Percentiles rank a stretch among this genome's conserved stretches.
Conservation (phyloP, 306 rosid species). For the Spatholobus suberectus region DNA sequence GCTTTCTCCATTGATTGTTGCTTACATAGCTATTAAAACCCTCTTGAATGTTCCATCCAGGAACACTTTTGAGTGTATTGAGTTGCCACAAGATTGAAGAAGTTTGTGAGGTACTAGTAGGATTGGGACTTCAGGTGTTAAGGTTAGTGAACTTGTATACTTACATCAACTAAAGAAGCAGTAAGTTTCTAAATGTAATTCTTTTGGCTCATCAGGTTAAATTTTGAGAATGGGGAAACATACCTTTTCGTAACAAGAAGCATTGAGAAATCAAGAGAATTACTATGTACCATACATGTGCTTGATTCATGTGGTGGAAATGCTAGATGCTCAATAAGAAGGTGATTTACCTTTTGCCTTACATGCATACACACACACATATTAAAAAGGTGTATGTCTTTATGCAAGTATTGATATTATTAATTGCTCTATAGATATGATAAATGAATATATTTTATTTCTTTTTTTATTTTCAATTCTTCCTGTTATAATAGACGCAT, state of each 20-base stretch:
- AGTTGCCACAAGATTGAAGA: constrained; percentile 76
- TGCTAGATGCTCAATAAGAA: constrained; percentile 60
- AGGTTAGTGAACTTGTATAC: constrained; percentile 66
- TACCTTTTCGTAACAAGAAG: constrained; percentile 80
- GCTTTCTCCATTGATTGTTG: constrained; percentile 1
- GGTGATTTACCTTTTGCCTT: constrained; percentile 55
- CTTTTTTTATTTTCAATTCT: constrained; percentile 33
- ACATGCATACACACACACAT: neutral
- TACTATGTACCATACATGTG: constrained; percentile 59
- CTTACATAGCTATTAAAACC: constrained; percentile 29
- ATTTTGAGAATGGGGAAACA: constrained; percentile 55
- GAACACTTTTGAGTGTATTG: constrained; percentile 47
- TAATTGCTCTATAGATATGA: constrained; percentile 22
- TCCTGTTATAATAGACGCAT: constrained; percentile 66
- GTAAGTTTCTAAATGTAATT: constrained; percentile 34
- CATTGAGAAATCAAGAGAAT: constrained; percentile 73
- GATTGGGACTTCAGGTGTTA: constrained; percentile 86
- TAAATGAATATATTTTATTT: constrained; percentile 3
- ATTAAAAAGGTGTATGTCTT: neutral
- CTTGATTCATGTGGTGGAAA: constrained; percentile 53
- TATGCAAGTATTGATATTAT: constrained; percentile 14
- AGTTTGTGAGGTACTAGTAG: constrained; percentile 76
- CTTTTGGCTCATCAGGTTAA: constrained; percentile 60
- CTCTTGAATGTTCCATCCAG: constrained; percentile 52
- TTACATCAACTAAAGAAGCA: constrained; percentile 24